Base-by-base conservation (phyloP, 306 rosid genomes). In the Pterocarpus santalinus region DNA sequence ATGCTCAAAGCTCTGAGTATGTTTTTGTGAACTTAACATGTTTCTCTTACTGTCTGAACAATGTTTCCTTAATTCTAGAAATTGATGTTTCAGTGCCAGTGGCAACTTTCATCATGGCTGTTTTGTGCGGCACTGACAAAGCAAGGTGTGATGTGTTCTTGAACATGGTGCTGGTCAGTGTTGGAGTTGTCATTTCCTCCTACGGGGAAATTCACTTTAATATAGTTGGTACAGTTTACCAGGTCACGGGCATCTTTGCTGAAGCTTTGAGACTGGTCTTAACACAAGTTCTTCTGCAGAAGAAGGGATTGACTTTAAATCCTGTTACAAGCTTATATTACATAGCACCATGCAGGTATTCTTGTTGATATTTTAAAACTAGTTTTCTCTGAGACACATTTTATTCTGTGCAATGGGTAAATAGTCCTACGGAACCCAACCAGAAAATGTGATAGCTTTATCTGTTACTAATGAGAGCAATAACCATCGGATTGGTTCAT, bases 311-410 rank as follows among this genome's bases (percentile, higher is more conserved):
- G 92, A 87, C 90, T 44, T 72, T 93, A 77, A 93, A 93, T 84
- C 97, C 97, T 3, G 75, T 93, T 81, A 93, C 97, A 80, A 93
- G 94, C 80, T 87, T 93, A 80, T 93, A 91, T 77, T 93, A 93
- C 83, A 93, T 93, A 79, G 97, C 97, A 68, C 97, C 97, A 2
- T 93, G 97, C 97, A 93, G 97, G 97, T 92, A 87, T 49, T 34
- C 81, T 30, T 47, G 34, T 67, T 75, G 66, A 78, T 61, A 39
- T 34, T 44, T n/a, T 60, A 8, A 39, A 5, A 2, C 34, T 49
- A 83, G 51, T 74, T 81, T 70, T 77, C 64, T 79, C 38, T 10
- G 33, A 10, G 71, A 39, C 32, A 10, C 32, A 72, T 15, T 60
- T 44, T 3, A 35, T 14, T 22, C 17, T 76, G 66, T 47, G 22